These are phyloP conservation scores for Coemansia sp. DNA, from an alignment of 192 early-diverging fungal genomes.

Conservation along the genomic window DNA sequence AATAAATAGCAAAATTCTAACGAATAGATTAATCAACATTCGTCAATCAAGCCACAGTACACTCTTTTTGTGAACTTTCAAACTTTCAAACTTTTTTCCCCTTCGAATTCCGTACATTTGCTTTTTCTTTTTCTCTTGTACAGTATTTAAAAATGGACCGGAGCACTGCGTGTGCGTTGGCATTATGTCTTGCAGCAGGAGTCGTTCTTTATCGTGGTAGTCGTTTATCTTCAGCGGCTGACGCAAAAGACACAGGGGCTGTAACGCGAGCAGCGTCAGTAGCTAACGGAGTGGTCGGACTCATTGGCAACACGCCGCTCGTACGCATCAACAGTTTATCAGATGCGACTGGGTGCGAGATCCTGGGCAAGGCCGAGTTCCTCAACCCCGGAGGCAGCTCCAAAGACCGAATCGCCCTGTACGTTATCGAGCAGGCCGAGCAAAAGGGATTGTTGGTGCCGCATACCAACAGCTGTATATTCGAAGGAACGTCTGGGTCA, in stretches of 20 bases:
- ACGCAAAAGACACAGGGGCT: neutral
- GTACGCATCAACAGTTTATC: conserved; percentile 84
- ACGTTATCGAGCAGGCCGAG: conserved; percentile 84
- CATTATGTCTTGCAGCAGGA: neutral
- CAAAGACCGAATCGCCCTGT: conserved; percentile 93
- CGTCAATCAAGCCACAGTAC: neutral
- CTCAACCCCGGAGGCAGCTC: conserved; percentile 90
- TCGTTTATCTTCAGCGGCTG: neutral
- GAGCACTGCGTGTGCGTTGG: neutral
- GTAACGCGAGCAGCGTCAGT: neutral
- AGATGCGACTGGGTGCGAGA: conserved; percentile 87
- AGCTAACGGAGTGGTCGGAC: conserved; percentile 69
- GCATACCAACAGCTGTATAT: conserved; percentile 76
- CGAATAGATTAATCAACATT: neutral
- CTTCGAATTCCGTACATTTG: neutral
- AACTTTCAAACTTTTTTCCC: neutral
- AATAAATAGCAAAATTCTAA: neutral
- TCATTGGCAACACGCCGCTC: conserved; percentile 93
- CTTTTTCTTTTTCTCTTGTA: neutral
- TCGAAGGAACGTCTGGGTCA: conserved; percentile 95
- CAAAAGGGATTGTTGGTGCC: conserved; percentile 66
- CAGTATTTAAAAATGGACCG: neutral
- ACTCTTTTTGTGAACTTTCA: neutral
- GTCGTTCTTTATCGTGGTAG: neutral
- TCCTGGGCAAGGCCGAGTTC: conserved; percentile 81